Evolutionary conservation across 495 filamentous ascomycete species (phyloP), one percentile per base, ranked within the genome.

Genomic region (Penicillium robsamsonii): DNA sequence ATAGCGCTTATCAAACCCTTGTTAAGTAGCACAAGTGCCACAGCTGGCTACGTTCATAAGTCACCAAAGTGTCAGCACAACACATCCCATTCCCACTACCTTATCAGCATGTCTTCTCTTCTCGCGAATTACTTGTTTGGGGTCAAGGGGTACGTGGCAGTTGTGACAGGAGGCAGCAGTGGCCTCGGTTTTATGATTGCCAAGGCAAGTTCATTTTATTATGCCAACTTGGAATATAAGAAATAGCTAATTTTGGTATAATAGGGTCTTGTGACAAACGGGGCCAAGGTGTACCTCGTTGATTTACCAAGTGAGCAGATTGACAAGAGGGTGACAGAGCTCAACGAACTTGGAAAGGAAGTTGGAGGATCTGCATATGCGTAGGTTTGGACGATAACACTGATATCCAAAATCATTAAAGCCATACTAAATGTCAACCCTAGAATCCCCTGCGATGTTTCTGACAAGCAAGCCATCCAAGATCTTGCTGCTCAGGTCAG

Each of bases 141-240:
- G 42, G 70, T 79, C 20, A 67, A 71, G 50, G 74, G 70, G 7
- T 59, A 67, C 30, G 68, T 77, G 15, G 74, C 74, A n/a, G 33
- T 76, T 9, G 71, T 77, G 0, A 79, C 74, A 4, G 75, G 75
- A 29, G 75, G 75, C 0, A 76, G 68, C 43, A 76, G 73, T 60
- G 74, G 75, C 15, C 59, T 79, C 30, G 75, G 75, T 9, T 52
- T 76, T 17, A 79, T 79, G 75, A 77, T 77, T 33, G 60, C 60
- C 48, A 72, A 68, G 48, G 74, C 67, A 60, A 40, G 56, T 50
- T 1, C 52, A 24, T 51, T 4, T 31, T 18, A 20, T 30, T 3
- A 20, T 37, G 9, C 6, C 1, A 13, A 4, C n/a, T 41, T 42
- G 17, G 8, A 10, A 20, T 20, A 4, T 42, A 2, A 9, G 3